Percentiles rank a stretch among this genome's conserved stretches.
Conservation (phyloP, 208 protist genomes). For the Zelonia costaricensis region DNA sequence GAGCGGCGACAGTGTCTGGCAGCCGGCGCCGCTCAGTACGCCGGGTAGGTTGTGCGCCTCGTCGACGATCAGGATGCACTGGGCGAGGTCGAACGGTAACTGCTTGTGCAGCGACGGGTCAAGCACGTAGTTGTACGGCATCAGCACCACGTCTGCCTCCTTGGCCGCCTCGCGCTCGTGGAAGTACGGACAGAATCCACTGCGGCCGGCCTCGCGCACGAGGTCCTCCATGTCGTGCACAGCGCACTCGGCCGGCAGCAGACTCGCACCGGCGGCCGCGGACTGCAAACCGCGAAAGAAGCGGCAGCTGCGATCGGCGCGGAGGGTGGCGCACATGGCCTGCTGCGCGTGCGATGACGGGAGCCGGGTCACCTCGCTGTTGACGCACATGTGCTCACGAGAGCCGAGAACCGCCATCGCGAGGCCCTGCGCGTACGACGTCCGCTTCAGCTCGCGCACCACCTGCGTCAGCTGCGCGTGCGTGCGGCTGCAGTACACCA, state of each 20-base stretch:
- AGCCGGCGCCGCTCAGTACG: slow-evolving; percentile 59
- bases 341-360: slow-evolving; percentile 68
- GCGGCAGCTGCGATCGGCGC: slow-evolving; percentile 69
- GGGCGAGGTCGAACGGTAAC: slow-evolving; percentile 77
- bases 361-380: slow-evolving; percentile 81
- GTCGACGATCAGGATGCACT: slow-evolving; percentile 95
- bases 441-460: slow-evolving; percentile 95
- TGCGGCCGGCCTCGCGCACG: slow-evolving; percentile 56
- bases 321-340: slow-evolving; percentile 67
- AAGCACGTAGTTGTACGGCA: slow-evolving; percentile 99
- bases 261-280: slow-evolving; percentile 12
- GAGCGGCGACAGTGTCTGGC: slow-evolving; percentile 66
- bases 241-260: slow-evolving; percentile 27
- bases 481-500: slow-evolving; percentile 98
- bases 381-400: slow-evolving; percentile 97
- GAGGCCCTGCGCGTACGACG: slow-evolving; percentile 75
- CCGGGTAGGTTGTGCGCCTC: slow-evolving; percentile 97
- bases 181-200: slow-evolving; percentile 96
- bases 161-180: slow-evolving; percentile 78
- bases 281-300: slow-evolving; percentile 65
- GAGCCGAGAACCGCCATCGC: slow-evolving; percentile 93
- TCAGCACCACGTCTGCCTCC: slow-evolving; percentile 95
- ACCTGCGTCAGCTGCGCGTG: slow-evolving; percentile 98
- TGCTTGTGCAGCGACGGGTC: slow-evolving; percentile 88
- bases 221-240: slow-evolving; percentile 96